phyloP scores from a whole-genome alignment of 106 monocot genomes.

The Allium fistulosum region DNA sequence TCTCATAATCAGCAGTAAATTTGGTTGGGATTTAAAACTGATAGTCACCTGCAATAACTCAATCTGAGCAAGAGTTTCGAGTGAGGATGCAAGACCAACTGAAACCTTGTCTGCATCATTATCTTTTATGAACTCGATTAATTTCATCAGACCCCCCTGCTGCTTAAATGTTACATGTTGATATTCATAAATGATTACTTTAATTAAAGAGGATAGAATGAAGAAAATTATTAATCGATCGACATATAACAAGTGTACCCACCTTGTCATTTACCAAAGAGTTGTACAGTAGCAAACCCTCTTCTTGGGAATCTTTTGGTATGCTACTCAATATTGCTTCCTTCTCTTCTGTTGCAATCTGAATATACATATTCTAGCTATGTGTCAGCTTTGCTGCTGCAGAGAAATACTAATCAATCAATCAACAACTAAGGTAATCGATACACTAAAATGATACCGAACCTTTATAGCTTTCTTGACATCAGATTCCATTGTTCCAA shows the following conservation, averaged over 20 bases:
- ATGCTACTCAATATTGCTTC: slow-evolving; percentile 53
- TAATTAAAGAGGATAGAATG: background rate
- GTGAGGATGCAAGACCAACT: slow-evolving; percentile 59
- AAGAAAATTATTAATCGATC: background rate
- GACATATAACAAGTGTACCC: slow-evolving; percentile 11
- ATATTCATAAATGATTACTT: background rate
- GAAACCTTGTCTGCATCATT: slow-evolving; percentile 88
- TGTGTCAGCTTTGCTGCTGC: too few relatives aligned
- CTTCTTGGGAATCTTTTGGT: slow-evolving; percentile 49
- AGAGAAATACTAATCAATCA: too few relatives aligned
- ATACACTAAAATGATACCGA: background rate
- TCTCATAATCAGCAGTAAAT: background rate
- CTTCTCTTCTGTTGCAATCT: slow-evolving; percentile 76
- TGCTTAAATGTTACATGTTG: background rate
- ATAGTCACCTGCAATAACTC: slow-evolving; percentile 76
- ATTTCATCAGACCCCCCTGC: slow-evolving; percentile 69
- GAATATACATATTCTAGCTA: slow-evolving; percentile 1
- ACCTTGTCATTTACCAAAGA: slow-evolving; percentile 67
- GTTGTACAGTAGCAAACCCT: slow-evolving; percentile 56
- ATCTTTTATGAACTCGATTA: slow-evolving; percentile 67
- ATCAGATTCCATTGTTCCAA: slow-evolving; percentile 78
- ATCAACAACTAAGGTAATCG: too few relatives aligned
- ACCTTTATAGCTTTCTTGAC: slow-evolving; percentile 93
- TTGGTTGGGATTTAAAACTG: background rate
- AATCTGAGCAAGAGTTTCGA: slow-evolving; percentile 74